Evolutionary conservation across 2,329 filamentous ascomycete genomes (phyloP), one percentile per base, ranked within the genome.

Genomic region (Akanthomyces dipterigenus): DNA sequence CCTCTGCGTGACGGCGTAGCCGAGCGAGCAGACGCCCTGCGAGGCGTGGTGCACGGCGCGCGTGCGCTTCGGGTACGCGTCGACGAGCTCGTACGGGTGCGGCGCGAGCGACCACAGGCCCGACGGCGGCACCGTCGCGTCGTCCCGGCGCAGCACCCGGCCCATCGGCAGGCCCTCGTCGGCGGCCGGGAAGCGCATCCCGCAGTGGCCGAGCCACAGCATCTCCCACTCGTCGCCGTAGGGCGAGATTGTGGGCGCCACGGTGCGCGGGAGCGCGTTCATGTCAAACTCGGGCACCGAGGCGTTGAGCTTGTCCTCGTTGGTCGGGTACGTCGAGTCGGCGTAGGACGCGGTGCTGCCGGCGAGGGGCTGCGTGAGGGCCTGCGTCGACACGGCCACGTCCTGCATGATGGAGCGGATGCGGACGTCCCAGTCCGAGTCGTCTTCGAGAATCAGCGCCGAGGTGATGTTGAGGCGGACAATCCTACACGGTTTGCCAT

Each of bases 371-470:
- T 74, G 71, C 3, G 68, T 68, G 38, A 73, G 71, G 1, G 67
- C 69, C 24, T 68, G 69, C 2, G 73, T 68, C 0, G 74, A 73
- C 31, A 65, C 63, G 2, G 76, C 72, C 40, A 78, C 75, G 46
- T 70, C 63, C 28, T 66, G 71, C 31, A 83, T 72, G 64, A 84
- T 81, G 0, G 69, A 59, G 48, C 79, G 79, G 38, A 84, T 68
- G 0, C 74, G 72, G 26, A 82, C 69, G 59, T 84, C 81, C 82
- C 81, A 84, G 69, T 84, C 81, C 11, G 78, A 76, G 62, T 84
- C 81, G 65, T 84, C 81, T 65, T 84, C 82, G 31, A 84, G 67
- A 28, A 83, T 78, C 1, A 84, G 70, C 0, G 79, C 80, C 1
- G 76, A 78, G 2, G 73, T 70, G 4, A 81, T 64, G 42, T 76